Conservation (phyloP, 1,139 yeast species). For the Blastobotrys raffinosifermentans region DNA sequence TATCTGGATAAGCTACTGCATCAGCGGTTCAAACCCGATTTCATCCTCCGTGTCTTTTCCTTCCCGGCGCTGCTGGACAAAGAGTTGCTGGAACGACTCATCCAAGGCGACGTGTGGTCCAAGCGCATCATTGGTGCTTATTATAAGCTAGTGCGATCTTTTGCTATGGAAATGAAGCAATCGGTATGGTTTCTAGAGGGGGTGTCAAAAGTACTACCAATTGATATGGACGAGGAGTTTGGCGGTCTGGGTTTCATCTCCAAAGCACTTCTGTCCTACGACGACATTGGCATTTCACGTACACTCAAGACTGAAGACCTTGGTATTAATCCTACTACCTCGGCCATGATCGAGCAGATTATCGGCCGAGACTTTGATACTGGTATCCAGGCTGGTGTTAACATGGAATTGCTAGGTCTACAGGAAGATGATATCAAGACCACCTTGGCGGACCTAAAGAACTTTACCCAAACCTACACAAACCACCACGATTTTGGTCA, state of each 20-base stretch:
- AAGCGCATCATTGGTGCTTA: constrained; percentile 87
- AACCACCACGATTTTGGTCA: too few species aligned
- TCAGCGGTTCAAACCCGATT: constrained; percentile 79
- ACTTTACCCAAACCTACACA: too few species aligned
- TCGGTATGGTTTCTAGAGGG: constrained; percentile 94
- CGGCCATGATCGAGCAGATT: background rate
- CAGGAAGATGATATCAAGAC: too few species aligned
- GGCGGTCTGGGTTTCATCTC: constrained; percentile 37
- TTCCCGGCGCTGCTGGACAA: constrained; percentile 89
- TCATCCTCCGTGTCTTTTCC: constrained; percentile 80
- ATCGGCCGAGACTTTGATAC: constrained; percentile 9
- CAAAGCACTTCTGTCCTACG: constrained; percentile 22
- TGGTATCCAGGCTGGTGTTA: constrained; percentile 10
- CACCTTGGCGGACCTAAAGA: too few species aligned
- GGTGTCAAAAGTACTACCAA: constrained; percentile 65
- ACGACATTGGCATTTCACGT: background rate
- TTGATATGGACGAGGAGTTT: constrained; percentile 33
- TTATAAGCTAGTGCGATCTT: constrained; percentile 72
- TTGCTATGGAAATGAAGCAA: constrained; percentile 81
- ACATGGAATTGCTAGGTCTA: too few species aligned
- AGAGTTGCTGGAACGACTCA: constrained; percentile 63
- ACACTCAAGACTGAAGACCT: too few species aligned
- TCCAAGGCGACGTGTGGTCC: constrained; percentile 80
- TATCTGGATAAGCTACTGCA: constrained; percentile 73
- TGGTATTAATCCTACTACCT: too few species aligned